Evolutionary conservation across 2,329 filamentous ascomycete genomes (phyloP), one percentile per base, ranked within the genome.

Genomic region (Monosporascus sp.): DNA sequence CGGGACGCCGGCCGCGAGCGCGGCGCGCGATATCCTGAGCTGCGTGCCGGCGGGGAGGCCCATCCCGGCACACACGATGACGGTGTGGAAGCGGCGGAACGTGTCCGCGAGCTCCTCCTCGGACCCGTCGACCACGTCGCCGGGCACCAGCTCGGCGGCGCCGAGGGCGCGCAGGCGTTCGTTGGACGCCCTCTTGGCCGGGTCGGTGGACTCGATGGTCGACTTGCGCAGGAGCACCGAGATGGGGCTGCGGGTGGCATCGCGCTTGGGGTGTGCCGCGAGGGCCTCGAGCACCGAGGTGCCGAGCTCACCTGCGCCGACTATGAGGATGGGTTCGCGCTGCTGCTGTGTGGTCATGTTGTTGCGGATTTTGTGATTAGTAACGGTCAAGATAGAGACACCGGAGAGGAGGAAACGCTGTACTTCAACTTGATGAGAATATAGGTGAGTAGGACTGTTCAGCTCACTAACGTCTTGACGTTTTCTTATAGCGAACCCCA

Each of bases 241-340:
- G 19, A 86, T 64, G n/a, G 65, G 68, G 6, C 64, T 66, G 17
- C 57, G 65, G 7, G 65, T 67, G 20, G 57, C 52, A n/a, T 60
- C 31, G 22, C 69, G 70, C 38, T 69, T 62, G 0, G 78, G 73
- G 58, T 85, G 79, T 0, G 58, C 48, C 16, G 71, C 64, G 7
- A 88, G 74, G 11, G 76, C 71, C 35, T 74, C 65, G 17, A 87
- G 70, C 53, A 88, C 72, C 17, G 79, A 74, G 5, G 73, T 69
- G 48, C 85, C 86, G 16, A 88, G 78, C 70, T 88, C 85, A 54
- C 85, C 85, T n/a, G 81, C 81, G 50, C 86, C 85, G 54, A 89
- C 70, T 49, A 88, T 73, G 49, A 88, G 81, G 53, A 87, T 63
- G 14, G 68, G 65, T 19, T 51, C 55, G 8, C 19, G 50, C 48